Evolutionary conservation across 192 early-diverging fungal species (phyloP).

Genomic region (Coemansia asiatica): DNA sequence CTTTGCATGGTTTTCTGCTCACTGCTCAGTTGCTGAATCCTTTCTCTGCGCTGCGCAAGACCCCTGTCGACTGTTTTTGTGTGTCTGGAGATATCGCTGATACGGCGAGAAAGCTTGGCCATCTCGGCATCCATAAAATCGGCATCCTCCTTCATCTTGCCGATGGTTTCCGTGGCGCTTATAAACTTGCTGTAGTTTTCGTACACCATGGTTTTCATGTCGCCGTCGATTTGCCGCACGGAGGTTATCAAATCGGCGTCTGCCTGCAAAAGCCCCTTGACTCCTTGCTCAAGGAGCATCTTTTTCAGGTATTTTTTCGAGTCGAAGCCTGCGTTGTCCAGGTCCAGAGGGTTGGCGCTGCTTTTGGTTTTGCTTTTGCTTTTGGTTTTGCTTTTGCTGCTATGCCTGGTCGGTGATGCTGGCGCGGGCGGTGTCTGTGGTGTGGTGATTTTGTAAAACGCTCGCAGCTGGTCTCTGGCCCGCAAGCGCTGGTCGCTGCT

Average conservation of each 20-base stretch:
- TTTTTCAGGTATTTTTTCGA: constrained; percentile 77
- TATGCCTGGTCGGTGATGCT: constrained; percentile 7
- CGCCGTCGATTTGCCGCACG: constrained; percentile 86
- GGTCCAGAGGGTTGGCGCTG: constrained; percentile 68
- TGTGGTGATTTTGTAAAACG: constrained; percentile 60
- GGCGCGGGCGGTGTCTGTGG: constrained; percentile 37
- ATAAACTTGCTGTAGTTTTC: constrained; percentile 99
- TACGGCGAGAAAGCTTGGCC: constrained; percentile 66
- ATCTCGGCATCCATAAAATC: constrained; percentile 86
- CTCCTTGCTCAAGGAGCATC: constrained; percentile 64
- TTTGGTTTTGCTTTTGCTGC: constrained; percentile 6
- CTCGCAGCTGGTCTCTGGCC: constrained; percentile 43
- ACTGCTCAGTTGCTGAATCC: constrained; percentile 69
- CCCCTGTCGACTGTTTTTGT: constrained; percentile 58
- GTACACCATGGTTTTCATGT: constrained; percentile 97
- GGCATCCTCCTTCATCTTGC: constrained; percentile 82
- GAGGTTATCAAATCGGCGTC: constrained; percentile 60
- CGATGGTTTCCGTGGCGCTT: constrained; percentile 89
- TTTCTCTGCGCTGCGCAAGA: constrained; percentile 67
- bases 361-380: too few relatives aligned
- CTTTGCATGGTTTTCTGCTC: constrained; percentile 73
- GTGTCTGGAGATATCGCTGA: constrained; percentile 62
- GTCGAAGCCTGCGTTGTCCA: constrained; percentile 74
- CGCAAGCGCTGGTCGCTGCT: constrained; percentile 7
- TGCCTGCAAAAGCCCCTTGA: constrained; percentile 66